Conservation (phyloP, 805 yeast genomes). For the Sungouiella blattae region DNA sequence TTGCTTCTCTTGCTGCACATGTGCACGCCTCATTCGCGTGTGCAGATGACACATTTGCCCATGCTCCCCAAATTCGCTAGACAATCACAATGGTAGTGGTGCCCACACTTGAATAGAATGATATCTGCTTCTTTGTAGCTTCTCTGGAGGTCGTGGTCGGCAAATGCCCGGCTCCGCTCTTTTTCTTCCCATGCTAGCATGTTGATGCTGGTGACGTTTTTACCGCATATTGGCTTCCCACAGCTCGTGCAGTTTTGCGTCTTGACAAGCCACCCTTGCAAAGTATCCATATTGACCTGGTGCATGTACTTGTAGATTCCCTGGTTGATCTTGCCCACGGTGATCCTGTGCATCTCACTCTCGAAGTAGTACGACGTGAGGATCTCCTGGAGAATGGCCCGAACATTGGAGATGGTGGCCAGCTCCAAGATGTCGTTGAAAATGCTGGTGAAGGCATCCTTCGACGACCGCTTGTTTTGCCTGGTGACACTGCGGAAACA, state of each 20-base stretch:
- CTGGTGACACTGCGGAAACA: conserved; percentile 33
- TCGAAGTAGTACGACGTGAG: conserved; percentile 65
- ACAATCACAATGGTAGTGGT: conserved; percentile 62
- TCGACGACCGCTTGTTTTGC: conserved; percentile 9
- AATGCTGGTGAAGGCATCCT: conserved; percentile 7
- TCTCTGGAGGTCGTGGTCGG: conserved; percentile 3
- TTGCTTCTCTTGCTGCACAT: too few relatives aligned
- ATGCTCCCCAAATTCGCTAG: conserved; percentile 39
- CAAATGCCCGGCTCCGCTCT: conserved; percentile 12
- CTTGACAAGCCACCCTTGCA: conserved; percentile 58
- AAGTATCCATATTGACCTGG: conserved; percentile 36
- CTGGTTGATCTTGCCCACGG: conserved; percentile 52
- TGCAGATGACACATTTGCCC: conserved; percentile 13
- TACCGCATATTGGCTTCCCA: conserved; percentile 71
- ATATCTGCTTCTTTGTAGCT: conserved; percentile 29
- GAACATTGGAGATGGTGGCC: conserved; percentile 53
- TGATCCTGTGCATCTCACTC: conserved; percentile 47
- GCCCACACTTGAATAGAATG: conserved; percentile 61
- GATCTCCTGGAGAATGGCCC: conserved; percentile 58
- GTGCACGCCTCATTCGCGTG: background rate
- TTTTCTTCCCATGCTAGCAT: conserved; percentile 58
- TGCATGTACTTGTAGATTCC: conserved; percentile 50
- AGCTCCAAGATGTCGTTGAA: conserved; percentile 12
- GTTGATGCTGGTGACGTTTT: conserved; percentile 43
- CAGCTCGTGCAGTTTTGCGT: conserved; percentile 68